Conservation (phyloP, 768 basidiomycete genomes). For the Lentinula aciculospora region DNA sequence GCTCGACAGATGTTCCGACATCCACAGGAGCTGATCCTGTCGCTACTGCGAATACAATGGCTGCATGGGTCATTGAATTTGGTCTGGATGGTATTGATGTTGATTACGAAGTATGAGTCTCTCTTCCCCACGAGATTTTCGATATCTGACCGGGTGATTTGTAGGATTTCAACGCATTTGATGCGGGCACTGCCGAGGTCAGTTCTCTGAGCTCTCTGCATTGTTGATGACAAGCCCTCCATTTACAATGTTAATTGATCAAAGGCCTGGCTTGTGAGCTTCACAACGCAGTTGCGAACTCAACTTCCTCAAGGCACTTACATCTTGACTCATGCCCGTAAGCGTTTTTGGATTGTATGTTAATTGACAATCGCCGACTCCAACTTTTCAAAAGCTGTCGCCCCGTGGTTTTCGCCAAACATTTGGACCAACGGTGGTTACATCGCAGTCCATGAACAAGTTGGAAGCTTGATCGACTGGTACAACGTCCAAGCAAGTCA, state of each 20-base stretch:
- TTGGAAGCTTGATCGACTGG: slow-evolving; percentile 62
- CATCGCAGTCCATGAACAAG: slow-evolving; percentile 42
- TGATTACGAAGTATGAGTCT: slow-evolving; percentile 50
- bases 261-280: slow-evolving; percentile 47
- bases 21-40: slow-evolving; percentile 50
- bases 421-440: slow-evolving; percentile 49
- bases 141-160: background rate
- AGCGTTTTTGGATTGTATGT: slow-evolving; percentile 11
- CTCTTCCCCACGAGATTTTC: background rate
- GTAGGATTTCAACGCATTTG: slow-evolving; percentile 59
- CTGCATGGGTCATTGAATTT: slow-evolving; percentile 58
- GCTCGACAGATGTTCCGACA: slow-evolving; percentile 35
- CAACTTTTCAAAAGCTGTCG: slow-evolving; percentile 32
- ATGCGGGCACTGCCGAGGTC: slow-evolving; percentile 49
- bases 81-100: slow-evolving; percentile 71
- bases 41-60: slow-evolving; percentile 56
- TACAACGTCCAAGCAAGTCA: slow-evolving; percentile 48
- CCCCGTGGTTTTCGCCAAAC: slow-evolving; percentile 40
- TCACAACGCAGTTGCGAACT: slow-evolving; percentile 45
- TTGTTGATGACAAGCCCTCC: too few relatives aligned
- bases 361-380: background rate
- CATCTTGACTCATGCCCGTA: slow-evolving; percentile 53
- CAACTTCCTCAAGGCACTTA: slow-evolving; percentile 44
- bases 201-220: too few relatives aligned
- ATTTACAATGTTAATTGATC: background rate